Conservation (phyloP, 2,329 filamentous ascomycete genomes). For the Aspergillus carbonarius region DNA sequence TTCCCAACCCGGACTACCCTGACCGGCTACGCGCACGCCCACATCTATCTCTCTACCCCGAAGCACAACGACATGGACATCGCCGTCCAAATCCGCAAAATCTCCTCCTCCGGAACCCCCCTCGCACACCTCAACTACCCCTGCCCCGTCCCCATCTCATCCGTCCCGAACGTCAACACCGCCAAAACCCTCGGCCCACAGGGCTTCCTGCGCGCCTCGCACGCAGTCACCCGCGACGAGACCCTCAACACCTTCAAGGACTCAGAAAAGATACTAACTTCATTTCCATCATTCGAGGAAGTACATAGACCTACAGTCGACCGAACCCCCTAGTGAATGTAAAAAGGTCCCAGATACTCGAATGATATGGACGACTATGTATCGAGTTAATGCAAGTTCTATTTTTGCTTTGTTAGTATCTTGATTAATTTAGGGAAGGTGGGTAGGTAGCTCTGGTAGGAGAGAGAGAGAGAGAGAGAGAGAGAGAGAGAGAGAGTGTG, state of each 20-base stretch:
- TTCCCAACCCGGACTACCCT: conserved; percentile 12
- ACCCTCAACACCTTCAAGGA: no score
- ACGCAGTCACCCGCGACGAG: conserved; percentile 2
- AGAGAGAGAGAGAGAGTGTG: no score
- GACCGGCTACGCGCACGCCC: not conserved
- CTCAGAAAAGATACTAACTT: no score
- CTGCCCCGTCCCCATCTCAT: conserved; percentile 5
- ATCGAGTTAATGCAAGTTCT: no score
- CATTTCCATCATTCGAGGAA: no score
- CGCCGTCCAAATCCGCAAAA: conserved; percentile 23
- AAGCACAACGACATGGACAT: conserved; percentile 17
- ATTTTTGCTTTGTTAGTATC: no score
- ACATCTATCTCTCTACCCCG: conserved; percentile 4
- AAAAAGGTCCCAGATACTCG: no score
- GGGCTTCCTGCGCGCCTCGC: conserved; percentile 23
- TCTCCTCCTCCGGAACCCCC: conserved; percentile 8
- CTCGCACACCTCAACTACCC: conserved; percentile 21
- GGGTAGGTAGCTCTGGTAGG: not conserved
- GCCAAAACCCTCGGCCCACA: conserved; percentile 22
- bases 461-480: no score
- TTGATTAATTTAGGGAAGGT: not conserved
- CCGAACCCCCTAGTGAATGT: no score
- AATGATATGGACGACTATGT: no score
- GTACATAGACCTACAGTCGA: no score
- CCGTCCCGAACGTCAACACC: conserved; percentile 18